Conservation (phyloP, 305 asterid genomes). For the Fraxinus albicans region DNA sequence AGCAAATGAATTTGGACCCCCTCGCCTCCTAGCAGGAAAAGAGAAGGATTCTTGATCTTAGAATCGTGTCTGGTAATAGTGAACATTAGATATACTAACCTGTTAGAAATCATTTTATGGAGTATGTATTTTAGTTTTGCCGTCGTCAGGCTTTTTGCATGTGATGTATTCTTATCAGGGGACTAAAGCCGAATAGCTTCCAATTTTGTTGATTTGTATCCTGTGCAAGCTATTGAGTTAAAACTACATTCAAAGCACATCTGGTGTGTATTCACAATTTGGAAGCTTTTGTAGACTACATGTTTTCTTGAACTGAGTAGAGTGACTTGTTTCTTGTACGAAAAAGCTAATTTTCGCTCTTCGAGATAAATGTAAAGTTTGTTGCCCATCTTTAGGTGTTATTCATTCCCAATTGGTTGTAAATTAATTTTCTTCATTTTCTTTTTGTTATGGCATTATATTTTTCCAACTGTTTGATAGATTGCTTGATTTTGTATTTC, state of each 20-base stretch:
- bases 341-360: constrained; percentile 5
- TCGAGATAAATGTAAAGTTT: constrained; percentile 27
- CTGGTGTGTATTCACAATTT: not conserved
- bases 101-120: not conserved
- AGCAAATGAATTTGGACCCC: constrained; percentile 50
- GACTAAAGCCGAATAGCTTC: not conserved
- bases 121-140: constrained; percentile 9
- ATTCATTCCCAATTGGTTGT: constrained; percentile 19
- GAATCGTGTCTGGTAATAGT: not conserved
- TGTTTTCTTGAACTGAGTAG: constrained; percentile 3
- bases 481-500: too few relatives aligned
- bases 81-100: constrained; percentile 9
- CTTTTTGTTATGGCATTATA: not conserved
- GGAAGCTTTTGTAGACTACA: constrained; percentile 13
- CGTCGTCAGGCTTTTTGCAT: constrained; percentile 1
- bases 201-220: not conserved
- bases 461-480: not conserved
- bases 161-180: not conserved
- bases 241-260: not conserved
- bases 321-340: constrained; percentile 17
- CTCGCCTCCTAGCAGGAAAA: constrained; percentile 32
- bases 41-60: constrained; percentile 37
- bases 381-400: not conserved
- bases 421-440: not conserved
- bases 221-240: constrained; percentile 10